Evolutionary conservation across 169 alveolate species (phyloP), one percentile per base, ranked within the genome.

Genomic region (Cryptosporidium sp.): DNA sequence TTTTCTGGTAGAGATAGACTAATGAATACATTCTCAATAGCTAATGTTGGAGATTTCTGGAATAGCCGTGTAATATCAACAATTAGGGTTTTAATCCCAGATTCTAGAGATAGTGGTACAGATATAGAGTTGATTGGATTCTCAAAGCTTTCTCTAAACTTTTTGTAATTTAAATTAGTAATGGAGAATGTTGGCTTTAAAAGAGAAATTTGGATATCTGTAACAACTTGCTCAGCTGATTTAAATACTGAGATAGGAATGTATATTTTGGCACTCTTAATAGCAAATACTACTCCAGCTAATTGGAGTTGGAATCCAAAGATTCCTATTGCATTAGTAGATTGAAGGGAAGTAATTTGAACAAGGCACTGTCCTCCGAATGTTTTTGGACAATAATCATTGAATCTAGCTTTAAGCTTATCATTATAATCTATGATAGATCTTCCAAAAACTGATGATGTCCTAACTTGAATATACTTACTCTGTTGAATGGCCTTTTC

Each of bases 301-400:
- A 80, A 51, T 3, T 69, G 62, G 6, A 80, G 75, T 31, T 80
- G 87, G 37, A 80, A 80, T 10, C 87, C 87, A 62, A 61, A 80
- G 42, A 80, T 80, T 16, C 87, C 75, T 12, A 80, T 48, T n/a
- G 87, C 87, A 37, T 42, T 80, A 21, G 87, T 80, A 31, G 87
- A 29, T 6, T 35, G 51, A 26, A 80, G 69, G 37, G 87, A 80
- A 2, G 87, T 80, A 8, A 62, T 80, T 61, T 80, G 87, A 16
- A 80, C 87, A 5, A 62, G 65, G 61, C 87, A 80, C 29, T 80
- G 87, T 21, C 87, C 87, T 44, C 73, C 75, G n/a, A 80, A n/a
- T 6, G 48, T 65, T 45, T 62, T 62, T 8, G 87, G 87, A 42
- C 87, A 80, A 39, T 80, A 48, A 26, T 60, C 75, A 60, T 60